Evolutionary conservation across 1,284 basidiomycete species (phyloP).

Genomic region (Irpex sp.): DNA sequence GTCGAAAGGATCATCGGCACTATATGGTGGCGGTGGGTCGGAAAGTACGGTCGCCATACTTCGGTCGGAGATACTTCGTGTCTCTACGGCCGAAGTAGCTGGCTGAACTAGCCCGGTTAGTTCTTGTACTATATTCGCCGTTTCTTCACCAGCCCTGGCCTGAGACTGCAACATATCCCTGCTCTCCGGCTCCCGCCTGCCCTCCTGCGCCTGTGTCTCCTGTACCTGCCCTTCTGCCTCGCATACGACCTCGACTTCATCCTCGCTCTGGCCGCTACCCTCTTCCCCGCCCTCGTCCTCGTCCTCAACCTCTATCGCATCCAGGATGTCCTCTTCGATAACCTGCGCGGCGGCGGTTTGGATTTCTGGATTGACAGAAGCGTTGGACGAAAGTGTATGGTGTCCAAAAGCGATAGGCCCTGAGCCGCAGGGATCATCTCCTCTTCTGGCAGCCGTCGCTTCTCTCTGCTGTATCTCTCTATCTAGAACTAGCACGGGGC

Average conservation of each 20-base stretch:
- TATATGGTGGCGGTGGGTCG: no score
- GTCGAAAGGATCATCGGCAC: no score
- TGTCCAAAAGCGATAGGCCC: no score
- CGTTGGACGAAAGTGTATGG: no score
- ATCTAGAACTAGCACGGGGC: no score
- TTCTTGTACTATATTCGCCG: not conserved
- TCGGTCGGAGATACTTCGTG: not conserved
- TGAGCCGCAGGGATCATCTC: no score
- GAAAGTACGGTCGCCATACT: no score
- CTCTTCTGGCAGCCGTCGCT: no score
- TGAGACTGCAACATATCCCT: no score
- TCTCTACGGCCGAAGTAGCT: not conserved
- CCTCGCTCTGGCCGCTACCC: not conserved
- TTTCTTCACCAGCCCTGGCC: not conserved
- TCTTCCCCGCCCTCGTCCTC: not conserved
- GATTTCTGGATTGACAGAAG: not conserved
- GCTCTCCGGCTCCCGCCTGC: not conserved
- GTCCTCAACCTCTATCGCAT: not conserved
- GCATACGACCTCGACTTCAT: no score
- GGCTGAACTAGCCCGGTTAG: not conserved
- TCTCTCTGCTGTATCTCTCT: no score
- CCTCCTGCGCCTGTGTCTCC: not conserved
- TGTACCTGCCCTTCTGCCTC: not conserved
- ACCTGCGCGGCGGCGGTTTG: not conserved
- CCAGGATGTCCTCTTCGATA: not conserved